phyloP scores from a whole-genome alignment of 1,284 basidiomycete genomes.

The Malassezia slooffiae region DNA sequence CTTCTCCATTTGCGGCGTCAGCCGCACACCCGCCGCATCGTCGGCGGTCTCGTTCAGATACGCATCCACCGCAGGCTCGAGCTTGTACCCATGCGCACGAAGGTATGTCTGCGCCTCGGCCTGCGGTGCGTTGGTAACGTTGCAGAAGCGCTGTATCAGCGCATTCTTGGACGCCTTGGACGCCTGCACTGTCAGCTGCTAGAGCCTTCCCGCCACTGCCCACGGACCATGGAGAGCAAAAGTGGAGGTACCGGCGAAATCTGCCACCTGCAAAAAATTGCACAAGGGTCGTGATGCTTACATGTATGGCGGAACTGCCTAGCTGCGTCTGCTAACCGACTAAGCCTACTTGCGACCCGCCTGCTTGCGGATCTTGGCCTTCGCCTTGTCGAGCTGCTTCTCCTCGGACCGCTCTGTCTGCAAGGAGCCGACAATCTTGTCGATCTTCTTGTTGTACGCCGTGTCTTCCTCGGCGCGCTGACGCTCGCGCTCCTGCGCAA shows the following conservation, averaged over 20 bases:
- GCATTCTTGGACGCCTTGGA: constrained; percentile 4
- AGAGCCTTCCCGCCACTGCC: neutral
- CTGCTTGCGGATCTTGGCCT: constrained; percentile 50
- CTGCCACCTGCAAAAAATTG: neutral
- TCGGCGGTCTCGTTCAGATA: neutral
- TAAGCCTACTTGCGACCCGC: constrained; percentile 14
- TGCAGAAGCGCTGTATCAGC: constrained; percentile 3
- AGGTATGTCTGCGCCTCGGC: constrained; percentile 10
- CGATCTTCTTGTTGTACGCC: constrained; percentile 51
- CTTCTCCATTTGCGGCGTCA: constrained; percentile 18
- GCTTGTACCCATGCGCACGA: neutral
- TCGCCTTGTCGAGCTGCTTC: constrained; percentile 63
- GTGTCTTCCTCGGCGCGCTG: constrained; percentile 69
- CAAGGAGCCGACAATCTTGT: constrained; percentile 66
- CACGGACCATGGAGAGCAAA: constrained; percentile 2
- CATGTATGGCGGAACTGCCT: neutral
- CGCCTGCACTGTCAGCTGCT: constrained; percentile 1
- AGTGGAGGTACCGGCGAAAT: neutral
- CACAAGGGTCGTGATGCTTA: too few relatives aligned
- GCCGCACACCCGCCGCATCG: neutral
- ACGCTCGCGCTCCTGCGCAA: constrained; percentile 63
- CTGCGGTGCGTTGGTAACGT: constrained; percentile 1
- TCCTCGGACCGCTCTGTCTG: constrained; percentile 87
- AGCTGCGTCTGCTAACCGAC: neutral
- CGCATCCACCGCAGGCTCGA: constrained; percentile 11